Evolutionary conservation across 1,284 basidiomycete genomes (phyloP).

Genomic region (Microbotryomycetes sp.): DNA sequence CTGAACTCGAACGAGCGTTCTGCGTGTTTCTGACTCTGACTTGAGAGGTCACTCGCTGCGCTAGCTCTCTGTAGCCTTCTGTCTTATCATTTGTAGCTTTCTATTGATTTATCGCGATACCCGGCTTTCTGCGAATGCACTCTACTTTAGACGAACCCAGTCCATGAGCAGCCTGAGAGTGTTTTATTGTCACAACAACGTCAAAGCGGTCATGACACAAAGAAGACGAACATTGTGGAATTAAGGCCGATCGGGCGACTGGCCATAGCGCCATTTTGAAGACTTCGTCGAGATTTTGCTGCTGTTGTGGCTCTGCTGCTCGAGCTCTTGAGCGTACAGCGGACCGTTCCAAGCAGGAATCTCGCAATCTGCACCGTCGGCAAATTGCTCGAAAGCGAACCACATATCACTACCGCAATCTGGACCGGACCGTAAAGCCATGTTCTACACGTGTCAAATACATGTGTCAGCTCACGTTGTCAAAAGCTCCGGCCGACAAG

Average conservation of each 20-base stretch:
- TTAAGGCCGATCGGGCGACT: not conserved
- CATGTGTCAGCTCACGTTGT: too few species aligned
- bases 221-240: not conserved
- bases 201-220: not conserved
- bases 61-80: not conserved
- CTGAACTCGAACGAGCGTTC: too few species aligned
- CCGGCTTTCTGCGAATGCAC: too few species aligned
- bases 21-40: too few species aligned
- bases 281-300: too few species aligned
- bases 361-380: constrained; percentile 30
- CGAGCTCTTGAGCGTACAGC: constrained; percentile 11
- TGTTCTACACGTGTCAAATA: constrained; percentile 14
- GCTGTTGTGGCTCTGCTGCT: not conserved
- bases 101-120: not conserved
- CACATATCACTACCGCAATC: constrained; percentile 29
- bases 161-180: not conserved
- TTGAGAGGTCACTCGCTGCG: not conserved
- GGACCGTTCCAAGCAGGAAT: constrained; percentile 34
- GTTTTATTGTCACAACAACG: too few species aligned
- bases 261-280: too few species aligned
- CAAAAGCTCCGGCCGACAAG: not conserved
- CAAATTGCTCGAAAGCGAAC: constrained; percentile 33
- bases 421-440: constrained; percentile 16
- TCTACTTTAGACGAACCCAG: not conserved
- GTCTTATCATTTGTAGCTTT: too few species aligned